Evolutionary conservation across 257 asterid genomes (phyloP).

Genomic region (Leonotis leonurus): DNA sequence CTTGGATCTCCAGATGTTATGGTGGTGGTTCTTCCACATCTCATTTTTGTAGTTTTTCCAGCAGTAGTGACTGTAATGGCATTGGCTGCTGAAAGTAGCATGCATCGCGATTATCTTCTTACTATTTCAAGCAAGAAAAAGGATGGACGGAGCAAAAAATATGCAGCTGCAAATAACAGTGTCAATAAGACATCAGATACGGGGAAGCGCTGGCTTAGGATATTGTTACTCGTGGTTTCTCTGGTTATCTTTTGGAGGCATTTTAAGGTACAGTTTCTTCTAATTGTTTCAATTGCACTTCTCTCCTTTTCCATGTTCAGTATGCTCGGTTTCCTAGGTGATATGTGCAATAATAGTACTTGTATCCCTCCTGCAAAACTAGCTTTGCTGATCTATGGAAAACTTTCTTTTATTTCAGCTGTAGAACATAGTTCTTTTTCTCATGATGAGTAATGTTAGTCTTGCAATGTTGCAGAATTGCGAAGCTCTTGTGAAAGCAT

Average conservation of each 20-base stretch:
- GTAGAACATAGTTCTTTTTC: too few relatives aligned
- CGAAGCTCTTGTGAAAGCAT: conserved; percentile 62
- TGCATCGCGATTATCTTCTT: conserved; percentile 43
- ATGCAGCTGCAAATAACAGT: not conserved
- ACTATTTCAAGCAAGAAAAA: conserved; percentile 74
- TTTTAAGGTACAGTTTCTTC: conserved; percentile 57
- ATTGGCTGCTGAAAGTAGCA: conserved; percentile 64
- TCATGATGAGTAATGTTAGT: too few relatives aligned
- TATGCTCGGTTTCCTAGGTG: not conserved
- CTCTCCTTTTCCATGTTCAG: not conserved
- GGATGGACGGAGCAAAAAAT: conserved; percentile 37
- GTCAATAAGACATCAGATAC: conserved; percentile 8
- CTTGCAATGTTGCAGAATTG: conserved; percentile 56
- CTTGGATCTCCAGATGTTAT: conserved; percentile 84
- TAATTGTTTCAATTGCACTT: not conserved
- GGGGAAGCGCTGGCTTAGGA: conserved; percentile 54
- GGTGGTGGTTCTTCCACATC: conserved; percentile 86
- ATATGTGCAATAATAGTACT: too few relatives aligned
- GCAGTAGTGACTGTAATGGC: conserved; percentile 30
- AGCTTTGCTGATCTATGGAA: too few relatives aligned
- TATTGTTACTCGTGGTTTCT: conserved; percentile 38
- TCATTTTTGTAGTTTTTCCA: conserved; percentile 65
- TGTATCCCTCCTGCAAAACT: too few relatives aligned
- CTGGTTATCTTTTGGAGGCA: conserved; percentile 57
- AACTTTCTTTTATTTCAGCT: too few relatives aligned